Evolutionary conservation across 2,329 filamentous ascomycete genomes (phyloP).

Genomic region (Diaporthe citrichinensis): DNA sequence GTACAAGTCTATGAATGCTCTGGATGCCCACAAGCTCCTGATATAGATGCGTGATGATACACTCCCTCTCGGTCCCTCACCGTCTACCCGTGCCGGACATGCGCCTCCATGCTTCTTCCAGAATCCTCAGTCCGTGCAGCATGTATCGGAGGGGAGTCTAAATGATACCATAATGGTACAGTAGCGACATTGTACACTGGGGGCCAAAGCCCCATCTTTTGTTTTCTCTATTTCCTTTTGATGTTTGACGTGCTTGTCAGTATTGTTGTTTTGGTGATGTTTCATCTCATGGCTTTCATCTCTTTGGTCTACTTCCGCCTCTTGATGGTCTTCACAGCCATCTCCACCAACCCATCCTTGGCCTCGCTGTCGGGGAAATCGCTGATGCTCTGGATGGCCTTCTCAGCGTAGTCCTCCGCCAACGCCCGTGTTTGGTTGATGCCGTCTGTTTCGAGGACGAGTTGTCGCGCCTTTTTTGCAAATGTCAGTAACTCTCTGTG

Average conservation of each 20-base stretch:
- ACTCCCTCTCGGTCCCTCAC: neutral
- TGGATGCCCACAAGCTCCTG: conserved; percentile 15
- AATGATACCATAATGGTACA: neutral
- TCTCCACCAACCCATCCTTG: conserved; percentile 90
- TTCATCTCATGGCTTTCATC: neutral
- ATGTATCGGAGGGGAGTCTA: conserved; percentile 30
- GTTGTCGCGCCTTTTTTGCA: conserved; percentile 79
- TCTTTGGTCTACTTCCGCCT: conserved; percentile 76
- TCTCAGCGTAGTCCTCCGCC: conserved; percentile 91
- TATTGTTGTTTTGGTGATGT: neutral
- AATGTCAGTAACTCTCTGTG: conserved; percentile 30
- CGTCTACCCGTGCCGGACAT: neutral
- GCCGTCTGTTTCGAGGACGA: conserved; percentile 87
- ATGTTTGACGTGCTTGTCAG: neutral
- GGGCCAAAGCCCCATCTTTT: neutral
- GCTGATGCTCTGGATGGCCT: conserved; percentile 87
- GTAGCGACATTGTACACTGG: neutral
- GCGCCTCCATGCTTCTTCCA: conserved; percentile 7
- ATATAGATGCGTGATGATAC: conserved; percentile 36
- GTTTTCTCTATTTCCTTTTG: neutral
- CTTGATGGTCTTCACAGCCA: conserved; percentile 93
- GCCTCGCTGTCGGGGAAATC: conserved; percentile 94
- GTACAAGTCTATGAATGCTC: conserved; percentile 20
- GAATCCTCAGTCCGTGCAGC: neutral
- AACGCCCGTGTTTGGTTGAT: conserved; percentile 92